Conservation (phyloP, 345 rosid genomes). For the Salix koriyanagi region DNA sequence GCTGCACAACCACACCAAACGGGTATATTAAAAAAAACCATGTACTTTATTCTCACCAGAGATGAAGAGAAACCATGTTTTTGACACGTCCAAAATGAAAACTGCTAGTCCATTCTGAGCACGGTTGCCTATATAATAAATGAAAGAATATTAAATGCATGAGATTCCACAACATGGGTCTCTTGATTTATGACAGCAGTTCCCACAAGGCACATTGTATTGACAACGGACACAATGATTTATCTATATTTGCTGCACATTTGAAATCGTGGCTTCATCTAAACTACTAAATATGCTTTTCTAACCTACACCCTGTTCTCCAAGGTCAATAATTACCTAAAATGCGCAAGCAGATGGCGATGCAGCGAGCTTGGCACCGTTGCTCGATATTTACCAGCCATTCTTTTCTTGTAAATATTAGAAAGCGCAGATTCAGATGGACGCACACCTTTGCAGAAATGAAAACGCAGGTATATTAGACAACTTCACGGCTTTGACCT, state of each 20-base stretch:
- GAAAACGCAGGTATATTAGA: not conserved
- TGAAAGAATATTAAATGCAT: too few relatives aligned
- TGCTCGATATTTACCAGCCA: not conserved
- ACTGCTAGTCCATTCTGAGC: too few relatives aligned
- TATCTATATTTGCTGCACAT: conserved; percentile 4
- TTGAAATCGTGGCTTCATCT: conserved; percentile 4
- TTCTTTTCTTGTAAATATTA: conserved; percentile 2
- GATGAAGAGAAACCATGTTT: too few relatives aligned
- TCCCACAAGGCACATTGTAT: too few relatives aligned
- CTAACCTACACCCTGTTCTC: conserved; percentile 3
- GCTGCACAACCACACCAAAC: too few relatives aligned
- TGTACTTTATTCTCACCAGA: too few relatives aligned
- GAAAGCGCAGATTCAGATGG: not conserved
- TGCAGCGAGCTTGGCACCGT: not conserved
- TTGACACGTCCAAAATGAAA: too few relatives aligned
- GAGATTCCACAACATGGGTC: too few relatives aligned
- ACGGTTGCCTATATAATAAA: too few relatives aligned
- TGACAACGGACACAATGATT: not conserved
- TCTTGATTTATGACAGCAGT: too few relatives aligned
- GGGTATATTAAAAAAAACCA: too few relatives aligned
- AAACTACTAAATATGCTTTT: not conserved
- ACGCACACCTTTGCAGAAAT: conserved; percentile 3
- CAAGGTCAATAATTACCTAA: not conserved
- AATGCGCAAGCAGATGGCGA: not conserved
- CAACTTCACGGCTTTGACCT: not conserved